Percentiles rank a stretch among this genome's conserved stretches.
Evolutionary conservation across 2,329 filamentous ascomycete species (phyloP).

Genomic region (Arthrinium puccinioides): DNA sequence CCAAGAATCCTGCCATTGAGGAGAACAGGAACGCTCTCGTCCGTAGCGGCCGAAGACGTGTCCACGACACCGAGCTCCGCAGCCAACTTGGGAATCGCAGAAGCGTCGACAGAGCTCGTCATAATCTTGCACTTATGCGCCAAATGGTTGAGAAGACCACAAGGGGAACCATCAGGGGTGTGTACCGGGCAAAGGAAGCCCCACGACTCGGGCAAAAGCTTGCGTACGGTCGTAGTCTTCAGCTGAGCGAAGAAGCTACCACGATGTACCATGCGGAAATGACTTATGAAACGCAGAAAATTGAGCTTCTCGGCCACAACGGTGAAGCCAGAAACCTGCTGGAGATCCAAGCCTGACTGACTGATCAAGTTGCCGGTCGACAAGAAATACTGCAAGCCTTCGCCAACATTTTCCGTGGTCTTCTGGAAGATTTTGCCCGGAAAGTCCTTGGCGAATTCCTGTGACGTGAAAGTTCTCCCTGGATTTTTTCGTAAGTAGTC

Average conservation of each 20-base stretch:
- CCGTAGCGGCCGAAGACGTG: constrained; percentile 68
- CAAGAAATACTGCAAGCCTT: constrained; percentile 86
- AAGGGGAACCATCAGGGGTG: constrained; percentile 92
- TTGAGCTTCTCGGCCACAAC: constrained; percentile 99
- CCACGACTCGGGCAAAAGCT: constrained; percentile 93
- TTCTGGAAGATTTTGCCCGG: constrained; percentile 68
- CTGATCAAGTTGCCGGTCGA: constrained; percentile 92
- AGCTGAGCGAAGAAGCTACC: constrained; percentile 97
- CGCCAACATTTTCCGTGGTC: constrained; percentile 83
- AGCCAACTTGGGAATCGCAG: constrained; percentile 65
- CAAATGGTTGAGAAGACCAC: constrained; percentile 89
- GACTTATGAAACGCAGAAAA: constrained; percentile 95
- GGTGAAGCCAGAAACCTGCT: constrained; percentile 90
- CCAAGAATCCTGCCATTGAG: constrained; percentile 86
- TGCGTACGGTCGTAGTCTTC: constrained; percentile 94
- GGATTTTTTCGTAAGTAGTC: constrained; percentile 50
- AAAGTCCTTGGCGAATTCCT: constrained; percentile 75
- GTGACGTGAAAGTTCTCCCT: constrained; percentile 67
- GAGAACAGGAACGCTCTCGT: constrained; percentile 83
- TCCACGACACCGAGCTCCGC: constrained; percentile 72
- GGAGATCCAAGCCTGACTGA: constrained; percentile 85
- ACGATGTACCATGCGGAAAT: constrained; percentile 98
- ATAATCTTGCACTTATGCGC: constrained; percentile 91
- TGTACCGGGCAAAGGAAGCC: constrained; percentile 96
- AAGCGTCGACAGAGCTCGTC: constrained; percentile 67